Percentiles rank a stretch among this genome's conserved stretches.
Evolutionary conservation across 2,329 filamentous ascomycete species (phyloP).

Genomic region (Talaromyces marneffei): DNA sequence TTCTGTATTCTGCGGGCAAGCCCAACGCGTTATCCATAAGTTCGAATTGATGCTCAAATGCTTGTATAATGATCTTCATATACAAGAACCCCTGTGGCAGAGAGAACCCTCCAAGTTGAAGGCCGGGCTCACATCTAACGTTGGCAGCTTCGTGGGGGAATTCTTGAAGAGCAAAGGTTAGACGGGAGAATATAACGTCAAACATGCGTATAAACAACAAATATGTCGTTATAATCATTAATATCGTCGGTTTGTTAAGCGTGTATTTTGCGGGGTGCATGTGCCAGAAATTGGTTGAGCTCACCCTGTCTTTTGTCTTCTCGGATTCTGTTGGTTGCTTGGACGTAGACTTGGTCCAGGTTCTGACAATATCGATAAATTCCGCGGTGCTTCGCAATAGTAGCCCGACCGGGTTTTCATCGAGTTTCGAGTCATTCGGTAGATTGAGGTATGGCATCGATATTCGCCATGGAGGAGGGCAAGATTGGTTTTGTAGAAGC

Average conservation of each 20-base stretch:
- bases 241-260: background rate
- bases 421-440: background rate
- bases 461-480: background rate
- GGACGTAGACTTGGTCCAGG: background rate
- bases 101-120: constrained; percentile 4
- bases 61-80: background rate
- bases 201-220: constrained; percentile 5
- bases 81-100: background rate
- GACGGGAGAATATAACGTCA: background rate
- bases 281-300: background rate
- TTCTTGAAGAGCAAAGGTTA: background rate
- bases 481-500: background rate
- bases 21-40: background rate
- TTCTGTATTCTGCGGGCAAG: background rate
- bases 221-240: constrained; percentile 8
- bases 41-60: background rate
- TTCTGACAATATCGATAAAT: background rate
- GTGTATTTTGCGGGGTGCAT: background rate
- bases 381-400: background rate
- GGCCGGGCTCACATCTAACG: background rate
- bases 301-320: background rate
- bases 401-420: background rate
- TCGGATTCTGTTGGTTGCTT: background rate
- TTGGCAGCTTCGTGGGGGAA: background rate
- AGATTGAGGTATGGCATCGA: background rate